phyloP scores from a whole-genome alignment of 352 stramenopile species.

The Blastocystis sp. region DNA sequence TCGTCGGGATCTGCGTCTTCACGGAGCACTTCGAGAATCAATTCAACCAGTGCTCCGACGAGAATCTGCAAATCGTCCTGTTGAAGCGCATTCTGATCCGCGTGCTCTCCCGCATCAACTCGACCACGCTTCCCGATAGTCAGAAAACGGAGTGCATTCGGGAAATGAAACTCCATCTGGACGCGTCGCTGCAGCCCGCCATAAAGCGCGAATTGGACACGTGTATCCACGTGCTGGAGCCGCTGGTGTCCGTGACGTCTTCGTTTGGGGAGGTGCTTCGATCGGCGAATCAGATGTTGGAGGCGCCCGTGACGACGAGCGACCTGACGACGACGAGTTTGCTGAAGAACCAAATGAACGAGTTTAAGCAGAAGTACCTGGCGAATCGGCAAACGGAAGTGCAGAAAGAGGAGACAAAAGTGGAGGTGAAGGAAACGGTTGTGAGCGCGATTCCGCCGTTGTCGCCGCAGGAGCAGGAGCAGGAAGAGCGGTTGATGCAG shows the following conservation, averaged over 20 bases:
- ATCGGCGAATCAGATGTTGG: slow-evolving; percentile 62
- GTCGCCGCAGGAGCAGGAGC: not conserved
- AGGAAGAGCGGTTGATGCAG: slow-evolving; percentile 32
- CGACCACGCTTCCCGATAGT: not conserved
- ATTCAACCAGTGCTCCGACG: not conserved
- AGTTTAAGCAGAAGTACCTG: slow-evolving; percentile 11
- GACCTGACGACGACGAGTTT: not conserved
- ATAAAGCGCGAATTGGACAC: slow-evolving; percentile 25
- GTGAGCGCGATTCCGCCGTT: not conserved
- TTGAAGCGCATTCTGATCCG: not conserved
- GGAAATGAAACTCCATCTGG: not conserved
- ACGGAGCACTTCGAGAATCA: not conserved
- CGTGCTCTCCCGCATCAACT: slow-evolving; percentile 13
- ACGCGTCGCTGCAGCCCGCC: not conserved
- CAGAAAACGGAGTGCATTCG: slow-evolving; percentile 26
- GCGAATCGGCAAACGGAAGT: not conserved
- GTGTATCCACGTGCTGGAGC: slow-evolving; percentile 39
- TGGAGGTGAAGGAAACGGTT: not conserved
- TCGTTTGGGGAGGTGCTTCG: slow-evolving; percentile 55
- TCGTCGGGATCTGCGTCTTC: not conserved
- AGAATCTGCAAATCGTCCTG: not conserved
- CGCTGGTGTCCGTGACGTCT: not conserved
- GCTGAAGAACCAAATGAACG: slow-evolving; percentile 8
- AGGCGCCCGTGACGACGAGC: not conserved
- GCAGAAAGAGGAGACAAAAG: not conserved